Base-by-base conservation (phyloP, 345 rosid species). In the Raphanus sativus region DNA sequence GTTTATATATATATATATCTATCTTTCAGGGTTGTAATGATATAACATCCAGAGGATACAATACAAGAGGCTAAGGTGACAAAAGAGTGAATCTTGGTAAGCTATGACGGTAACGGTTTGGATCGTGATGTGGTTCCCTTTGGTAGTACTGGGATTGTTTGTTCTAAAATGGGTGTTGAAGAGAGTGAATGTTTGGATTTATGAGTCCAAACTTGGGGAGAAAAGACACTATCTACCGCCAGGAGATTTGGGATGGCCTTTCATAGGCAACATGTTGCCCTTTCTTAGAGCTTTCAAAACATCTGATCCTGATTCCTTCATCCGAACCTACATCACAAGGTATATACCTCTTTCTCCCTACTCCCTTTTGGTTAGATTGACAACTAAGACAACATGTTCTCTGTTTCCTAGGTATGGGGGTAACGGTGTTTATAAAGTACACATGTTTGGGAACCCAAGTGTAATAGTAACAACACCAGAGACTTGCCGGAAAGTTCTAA, bases 191-290 rank as follows among this genome's bases (percentile, higher is more conserved):
- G 67, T 76, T 48, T 91, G 87, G 92, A 52, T 89, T 2, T 85
- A 91, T 65, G 96, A 91, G 78, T 65, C 81, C 5, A 70, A 67
- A 40, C 84, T 91, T 74, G 93, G 91, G 0, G 89, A 85, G 74
- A 81, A 63, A 34, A 81, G 50, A 74, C 71, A 80, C 21, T 58
- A 67, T 42, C 87, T 91, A 3, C 98, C 97, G 7, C 97, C 98
- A 1, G 95, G 98, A 13, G 95, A 93, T 77, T 54, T 91, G 59
- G 98, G 96, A 0, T 91, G 92, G 96, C 98, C 98, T 68, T 70
- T 89, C 84, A 81, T 91, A 5, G 98, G 97, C 67, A 89, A 88
- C 75, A 91, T 93, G 98, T 84, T 89, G 90, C 71, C 94, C 45
- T 93, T 91, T 73, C 96, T 93, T 52, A 74, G 83, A 71, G 95